Base-by-base conservation (phyloP, 2,329 filamentous ascomycete genomes). In the Aspergillus ochraceoroseus region DNA sequence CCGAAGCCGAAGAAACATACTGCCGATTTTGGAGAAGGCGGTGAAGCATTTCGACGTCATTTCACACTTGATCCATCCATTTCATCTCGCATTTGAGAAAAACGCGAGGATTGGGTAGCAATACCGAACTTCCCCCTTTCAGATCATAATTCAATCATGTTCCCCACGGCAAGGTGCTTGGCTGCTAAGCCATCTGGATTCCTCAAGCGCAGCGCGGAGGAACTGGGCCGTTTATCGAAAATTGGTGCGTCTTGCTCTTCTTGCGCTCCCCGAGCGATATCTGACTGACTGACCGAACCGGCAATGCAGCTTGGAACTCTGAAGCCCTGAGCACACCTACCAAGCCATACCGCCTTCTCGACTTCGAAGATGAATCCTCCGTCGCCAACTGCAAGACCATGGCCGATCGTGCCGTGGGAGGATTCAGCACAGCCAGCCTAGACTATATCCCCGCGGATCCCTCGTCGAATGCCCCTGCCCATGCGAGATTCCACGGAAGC, bases 371-470 rank as follows among this genome's bases (percentile, higher is more conserved):
- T 45, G 57, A 62, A 31, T 41, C 49, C 1, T 48, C 58, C 2
- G 59, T 66, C 8, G 52, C 54, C 18, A 49, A 48, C 32, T 69
- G 66, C 53, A 92, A 94, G 63, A 72, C 85, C 51, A 92, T 96
- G 81, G 85, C 82, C 52, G 90, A 98, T 63, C 73, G 74, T 42
- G 83, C 90, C 56, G 87, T 94, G 15, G 90, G 90, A 47, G 92
- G 90, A 43, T 89, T 79, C 68, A 95, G 89, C 22, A 77, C 77
- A 12, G 83, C 80, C 28, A 69, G 77, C 30, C 72, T 96, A 45
- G 83, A 89, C 54, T 82, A 79, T 61, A 69, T 80, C 27, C 68
- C 68, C n/a, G 66, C 64, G 2, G 70, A 75, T 14, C 47, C 61
- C 17, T 52, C 63, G 2, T 56, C 63, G 4, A 61, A 63, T 38